Evolutionary conservation across 768 basidiomycete genomes (phyloP).

Genomic region (Pleurotus tuber-regium): DNA sequence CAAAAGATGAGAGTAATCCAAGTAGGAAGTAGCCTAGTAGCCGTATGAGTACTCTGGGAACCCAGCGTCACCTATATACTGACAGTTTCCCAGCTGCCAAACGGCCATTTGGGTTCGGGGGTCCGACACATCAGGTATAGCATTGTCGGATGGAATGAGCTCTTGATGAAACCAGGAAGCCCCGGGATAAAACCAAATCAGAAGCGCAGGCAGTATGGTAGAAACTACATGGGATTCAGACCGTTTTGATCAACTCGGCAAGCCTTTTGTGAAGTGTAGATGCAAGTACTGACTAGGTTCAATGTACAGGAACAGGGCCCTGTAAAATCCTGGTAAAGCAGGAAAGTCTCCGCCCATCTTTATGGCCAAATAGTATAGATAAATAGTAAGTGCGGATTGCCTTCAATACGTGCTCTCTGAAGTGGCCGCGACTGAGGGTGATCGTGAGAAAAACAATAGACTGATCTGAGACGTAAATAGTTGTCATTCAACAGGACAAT

Average conservation of each 20-base stretch:
- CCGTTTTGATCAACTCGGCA: too few species aligned
- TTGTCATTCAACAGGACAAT: background rate
- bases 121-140: slow-evolving; percentile 30
- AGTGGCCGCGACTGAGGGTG: too few species aligned
- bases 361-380: background rate
- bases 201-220: slow-evolving; percentile 46
- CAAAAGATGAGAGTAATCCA: slow-evolving; percentile 61
- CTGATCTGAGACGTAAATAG: background rate
- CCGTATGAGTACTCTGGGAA: too few species aligned
- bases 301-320: slow-evolving; percentile 51
- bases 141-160: slow-evolving; percentile 42
- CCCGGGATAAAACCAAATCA: slow-evolving; percentile 51
- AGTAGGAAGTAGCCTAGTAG: slow-evolving; percentile 59
- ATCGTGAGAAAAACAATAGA: background rate
- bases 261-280: too few species aligned
- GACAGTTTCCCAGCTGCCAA: slow-evolving; percentile 62
- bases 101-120: slow-evolving; percentile 50
- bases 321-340: slow-evolving; percentile 57
- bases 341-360: slow-evolving; percentile 33
- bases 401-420: too few species aligned
- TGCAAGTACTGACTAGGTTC: too few species aligned
- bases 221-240: slow-evolving; percentile 40
- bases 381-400: too few species aligned
- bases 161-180: slow-evolving; percentile 59
- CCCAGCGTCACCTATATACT: too few species aligned